A percentile compares a stretch with the other conserved stretches of the same genome.
phyloP scores from a whole-genome alignment of 768 basidiomycete genomes.

The Neoboletus brunneissimus region DNA sequence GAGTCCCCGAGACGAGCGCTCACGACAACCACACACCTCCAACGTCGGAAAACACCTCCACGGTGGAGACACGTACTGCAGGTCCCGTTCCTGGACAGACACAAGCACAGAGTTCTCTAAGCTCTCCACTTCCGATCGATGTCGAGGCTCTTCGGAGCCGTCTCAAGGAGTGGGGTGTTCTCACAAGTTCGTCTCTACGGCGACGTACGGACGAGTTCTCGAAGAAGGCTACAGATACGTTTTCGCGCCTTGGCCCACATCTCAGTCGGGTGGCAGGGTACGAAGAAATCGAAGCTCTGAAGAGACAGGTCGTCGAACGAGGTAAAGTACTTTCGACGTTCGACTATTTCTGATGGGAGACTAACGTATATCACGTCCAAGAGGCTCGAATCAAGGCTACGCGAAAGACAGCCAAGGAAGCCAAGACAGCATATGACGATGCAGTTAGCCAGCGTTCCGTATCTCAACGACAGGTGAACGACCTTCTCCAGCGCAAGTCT shows the following conservation, averaged over 20 bases:
- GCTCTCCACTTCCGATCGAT: constrained; percentile 7
- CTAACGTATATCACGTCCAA: constrained; percentile 32
- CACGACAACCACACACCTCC: constrained; percentile 4
- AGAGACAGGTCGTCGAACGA: constrained; percentile 72
- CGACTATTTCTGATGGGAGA: constrained; percentile 2
- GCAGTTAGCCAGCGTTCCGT: constrained; percentile 79
- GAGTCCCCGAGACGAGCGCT: constrained; percentile 1
- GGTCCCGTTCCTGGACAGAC: not conserved
- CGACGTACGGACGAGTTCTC: constrained; percentile 59
- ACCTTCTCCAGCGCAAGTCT: constrained; percentile 90
- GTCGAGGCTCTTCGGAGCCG: constrained; percentile 37
- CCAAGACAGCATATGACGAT: constrained; percentile 73
- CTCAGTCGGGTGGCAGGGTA: constrained; percentile 92
- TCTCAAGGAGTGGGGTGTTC: constrained; percentile 46
- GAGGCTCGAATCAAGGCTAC: constrained; percentile 71
- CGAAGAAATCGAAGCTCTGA: constrained; percentile 80
- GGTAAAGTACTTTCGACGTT: constrained; percentile 48
- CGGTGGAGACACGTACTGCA: not conserved
- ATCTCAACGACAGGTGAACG: constrained; percentile 94
- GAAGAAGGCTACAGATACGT: constrained; percentile 49
- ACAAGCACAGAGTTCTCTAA: not conserved
- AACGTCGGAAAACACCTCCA: constrained; percentile 1
- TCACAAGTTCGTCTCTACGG: constrained; percentile 38
- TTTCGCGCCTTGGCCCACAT: constrained; percentile 73
- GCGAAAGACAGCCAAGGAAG: constrained; percentile 62